Conservation (phyloP, 768 basidiomycete species). For the Lepiota venenata region DNA sequence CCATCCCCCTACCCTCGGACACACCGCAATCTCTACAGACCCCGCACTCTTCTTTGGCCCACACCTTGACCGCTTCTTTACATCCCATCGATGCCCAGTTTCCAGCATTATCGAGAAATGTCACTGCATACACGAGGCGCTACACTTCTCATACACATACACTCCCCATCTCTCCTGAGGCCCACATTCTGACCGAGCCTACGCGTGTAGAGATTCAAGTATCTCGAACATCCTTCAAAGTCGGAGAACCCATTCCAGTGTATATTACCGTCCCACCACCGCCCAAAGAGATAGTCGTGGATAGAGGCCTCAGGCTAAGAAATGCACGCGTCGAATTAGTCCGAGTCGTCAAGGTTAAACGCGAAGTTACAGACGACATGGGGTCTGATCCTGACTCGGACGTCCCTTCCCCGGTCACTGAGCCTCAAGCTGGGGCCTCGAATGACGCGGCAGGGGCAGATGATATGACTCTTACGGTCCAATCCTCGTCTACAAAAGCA, state of each 20-base stretch:
- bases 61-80: slow-evolving; percentile 67
- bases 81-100: slow-evolving; percentile 41
- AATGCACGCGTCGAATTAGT: slow-evolving; percentile 82
- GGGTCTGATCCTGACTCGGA: slow-evolving; percentile 30
- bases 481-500: slow-evolving; percentile 35
- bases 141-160: slow-evolving; percentile 63
- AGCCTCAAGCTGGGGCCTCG: slow-evolving; percentile 13
- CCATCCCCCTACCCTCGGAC: slow-evolving; percentile 74
- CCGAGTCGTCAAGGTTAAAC: slow-evolving; percentile 55
- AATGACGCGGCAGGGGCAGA: not conserved
- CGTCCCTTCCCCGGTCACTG: slow-evolving; percentile 17
- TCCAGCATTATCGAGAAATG: slow-evolving; percentile 46
- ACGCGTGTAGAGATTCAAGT: slow-evolving; percentile 68
- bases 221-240: slow-evolving; percentile 66
- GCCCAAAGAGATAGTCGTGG: slow-evolving; percentile 57
- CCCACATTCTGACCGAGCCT: slow-evolving; percentile 54
- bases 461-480: slow-evolving; percentile 11
- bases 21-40: slow-evolving; percentile 83
- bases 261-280: slow-evolving; percentile 84
- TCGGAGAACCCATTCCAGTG: slow-evolving; percentile 72
- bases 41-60: slow-evolving; percentile 66
- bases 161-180: slow-evolving; percentile 59
- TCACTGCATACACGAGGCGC: slow-evolving; percentile 69
- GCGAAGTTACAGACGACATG: slow-evolving; percentile 37
- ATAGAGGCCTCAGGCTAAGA: slow-evolving; percentile 69